Conservation (phyloP, 257 asterid species). For the Echites panduratus region DNA sequence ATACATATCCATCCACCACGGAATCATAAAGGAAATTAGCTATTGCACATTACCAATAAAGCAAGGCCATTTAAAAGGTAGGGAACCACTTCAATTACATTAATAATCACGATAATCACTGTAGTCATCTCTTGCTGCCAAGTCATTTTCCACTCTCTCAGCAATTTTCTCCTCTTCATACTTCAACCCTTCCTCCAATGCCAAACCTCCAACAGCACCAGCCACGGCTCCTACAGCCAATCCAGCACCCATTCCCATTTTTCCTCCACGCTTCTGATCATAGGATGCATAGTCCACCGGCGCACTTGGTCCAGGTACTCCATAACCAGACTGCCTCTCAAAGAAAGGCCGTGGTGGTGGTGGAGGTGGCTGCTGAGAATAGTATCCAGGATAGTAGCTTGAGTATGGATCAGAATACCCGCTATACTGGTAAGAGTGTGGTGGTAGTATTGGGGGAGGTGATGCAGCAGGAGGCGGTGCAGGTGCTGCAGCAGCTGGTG, state of each 20-base stretch:
- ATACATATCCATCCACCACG: conserved; percentile 23
- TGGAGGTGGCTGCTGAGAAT: conserved; percentile 37
- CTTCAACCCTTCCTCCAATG: conserved; percentile 60
- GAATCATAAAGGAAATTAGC: conserved; percentile 16
- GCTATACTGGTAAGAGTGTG: conserved; percentile 32
- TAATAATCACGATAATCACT: conserved; percentile 50
- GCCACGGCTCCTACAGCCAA: conserved; percentile 60
- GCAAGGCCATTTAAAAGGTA: conserved; percentile 1
- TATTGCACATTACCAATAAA: conserved; percentile 2
- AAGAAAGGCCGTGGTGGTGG: conserved; percentile 45
- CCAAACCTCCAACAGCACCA: conserved; percentile 66
- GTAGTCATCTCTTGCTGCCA: conserved; percentile 48
- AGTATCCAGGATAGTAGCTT: conserved; percentile 53
- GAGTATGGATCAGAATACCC: conserved; percentile 48
- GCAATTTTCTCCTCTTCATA: conserved; percentile 56
- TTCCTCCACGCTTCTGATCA: conserved; percentile 55
- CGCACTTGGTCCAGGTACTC: conserved; percentile 73
- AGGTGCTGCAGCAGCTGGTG: conserved; percentile 8
- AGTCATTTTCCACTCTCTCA: conserved; percentile 45
- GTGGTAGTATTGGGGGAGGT: conserved; percentile 32
- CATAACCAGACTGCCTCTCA: conserved; percentile 49
- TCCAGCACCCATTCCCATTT: conserved; percentile 53
- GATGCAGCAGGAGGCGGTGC: conserved; percentile 24
- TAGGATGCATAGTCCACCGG: conserved; percentile 71
- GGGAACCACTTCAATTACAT: conserved; percentile 19